Percentiles rank a stretch among this genome's conserved stretches.
Evolutionary conservation across 306 rosid species (phyloP).

Genomic region (Begonia fuchsioides): DNA sequence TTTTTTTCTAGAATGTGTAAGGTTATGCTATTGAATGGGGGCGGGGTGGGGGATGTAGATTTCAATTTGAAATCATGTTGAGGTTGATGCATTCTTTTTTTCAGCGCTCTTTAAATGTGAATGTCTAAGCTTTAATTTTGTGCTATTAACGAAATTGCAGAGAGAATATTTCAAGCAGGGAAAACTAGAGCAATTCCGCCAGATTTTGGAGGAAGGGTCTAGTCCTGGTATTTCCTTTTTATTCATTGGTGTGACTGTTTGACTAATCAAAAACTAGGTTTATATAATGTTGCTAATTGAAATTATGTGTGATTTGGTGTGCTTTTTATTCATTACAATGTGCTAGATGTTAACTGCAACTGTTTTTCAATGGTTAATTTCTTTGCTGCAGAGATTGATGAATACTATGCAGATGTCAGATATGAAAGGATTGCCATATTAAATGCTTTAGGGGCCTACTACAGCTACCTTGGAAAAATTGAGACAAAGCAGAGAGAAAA

Average conservation of each 20-base stretch:
- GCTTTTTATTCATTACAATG: not conserved
- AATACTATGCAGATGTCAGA: constrained; percentile 89
- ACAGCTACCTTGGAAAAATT: constrained; percentile 89
- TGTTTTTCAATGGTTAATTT: not conserved
- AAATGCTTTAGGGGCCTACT: constrained; percentile 92
- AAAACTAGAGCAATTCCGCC: constrained; percentile 77
- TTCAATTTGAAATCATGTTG: not conserved
- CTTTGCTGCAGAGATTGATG: constrained; percentile 95
- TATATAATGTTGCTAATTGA: not conserved
- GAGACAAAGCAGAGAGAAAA: constrained; percentile 97
- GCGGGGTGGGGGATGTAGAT: too few relatives aligned
- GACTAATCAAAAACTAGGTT: constrained; percentile 1
- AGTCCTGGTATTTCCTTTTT: constrained; percentile 65
- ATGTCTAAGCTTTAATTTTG: constrained; percentile 1
- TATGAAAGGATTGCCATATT: constrained; percentile 97
- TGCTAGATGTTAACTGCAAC: not conserved
- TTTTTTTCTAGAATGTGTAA: too few relatives aligned
- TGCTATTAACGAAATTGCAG: constrained; percentile 24
- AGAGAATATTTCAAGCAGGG: constrained; percentile 98
- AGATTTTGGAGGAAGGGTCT: constrained; percentile 91
- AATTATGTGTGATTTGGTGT: not conserved
- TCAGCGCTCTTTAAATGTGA: not conserved
- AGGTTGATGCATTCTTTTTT: constrained; percentile 2
- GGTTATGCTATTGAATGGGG: too few relatives aligned
- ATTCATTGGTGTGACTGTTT: constrained; percentile 3